Evolutionary conservation across 2,329 filamentous ascomycete species (phyloP).

Genomic region (Arthrobotrys entomopaga): DNA sequence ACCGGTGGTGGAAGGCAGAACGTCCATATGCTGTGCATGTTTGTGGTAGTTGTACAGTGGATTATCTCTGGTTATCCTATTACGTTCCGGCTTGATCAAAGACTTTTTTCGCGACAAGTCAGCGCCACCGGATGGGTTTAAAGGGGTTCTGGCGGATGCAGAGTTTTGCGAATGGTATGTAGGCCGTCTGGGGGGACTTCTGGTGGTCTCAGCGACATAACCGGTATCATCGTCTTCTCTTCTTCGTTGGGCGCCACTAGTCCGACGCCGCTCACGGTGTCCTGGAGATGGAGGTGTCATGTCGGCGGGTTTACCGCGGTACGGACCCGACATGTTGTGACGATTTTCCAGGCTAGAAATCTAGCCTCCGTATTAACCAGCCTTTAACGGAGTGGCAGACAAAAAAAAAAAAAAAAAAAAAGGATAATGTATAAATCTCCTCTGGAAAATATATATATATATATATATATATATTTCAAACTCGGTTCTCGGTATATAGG

Average conservation of each 20-base stretch:
- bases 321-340: conserved; percentile 41
- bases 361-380: conserved; percentile 27
- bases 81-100: conserved; percentile 87
- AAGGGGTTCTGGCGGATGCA: conserved; percentile 46
- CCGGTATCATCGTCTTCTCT: conserved; percentile 43
- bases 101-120: conserved; percentile 80
- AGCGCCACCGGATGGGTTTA: conserved; percentile 41
- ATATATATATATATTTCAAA: too few species aligned
- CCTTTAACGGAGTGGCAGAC: neutral
- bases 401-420: neutral
- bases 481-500: neutral
- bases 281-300: conserved; percentile 45
- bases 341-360: conserved; percentile 17
- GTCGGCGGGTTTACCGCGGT: conserved; percentile 40
- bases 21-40: conserved; percentile 88
- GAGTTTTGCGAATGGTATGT: conserved; percentile 44
- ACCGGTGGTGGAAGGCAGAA: conserved; percentile 88
- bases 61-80: conserved; percentile 83
- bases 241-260: conserved; percentile 31
- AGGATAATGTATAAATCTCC: too few species aligned
- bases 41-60: conserved; percentile 96
- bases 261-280: conserved; percentile 32
- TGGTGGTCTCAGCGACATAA: conserved; percentile 51
- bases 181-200: conserved; percentile 48
- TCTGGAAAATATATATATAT: too few species aligned